Percentiles rank a stretch among this genome's conserved stretches.
These are phyloP conservation scores for Paramecium sexaurelia DNA, from an alignment of 73 alveolate species.

Conservation along the genomic window DNA sequence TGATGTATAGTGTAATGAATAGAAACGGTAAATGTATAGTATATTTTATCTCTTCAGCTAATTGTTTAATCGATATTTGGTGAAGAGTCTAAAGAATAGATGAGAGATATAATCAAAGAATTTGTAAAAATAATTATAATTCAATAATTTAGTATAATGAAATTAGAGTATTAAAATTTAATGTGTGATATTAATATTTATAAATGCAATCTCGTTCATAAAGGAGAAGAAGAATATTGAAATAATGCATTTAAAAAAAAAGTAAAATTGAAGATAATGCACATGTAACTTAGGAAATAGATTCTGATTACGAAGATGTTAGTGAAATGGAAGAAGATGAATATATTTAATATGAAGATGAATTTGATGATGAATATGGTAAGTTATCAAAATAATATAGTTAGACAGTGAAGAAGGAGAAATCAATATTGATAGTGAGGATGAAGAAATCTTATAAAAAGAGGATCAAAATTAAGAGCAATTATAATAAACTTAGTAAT, in stretches of 20 bases:
- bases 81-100: too few species aligned
- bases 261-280: conserved; percentile 31
- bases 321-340: conserved; percentile 67
- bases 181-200: conserved; percentile 24
- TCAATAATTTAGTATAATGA: background rate
- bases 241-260: conserved; percentile 2
- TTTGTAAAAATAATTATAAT: background rate
- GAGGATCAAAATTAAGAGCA: conserved; percentile 60
- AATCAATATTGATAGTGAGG: conserved; percentile 65
- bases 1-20: too few species aligned
- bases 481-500: background rate
- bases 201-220: conserved; percentile 33
- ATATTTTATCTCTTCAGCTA: too few species aligned
- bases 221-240: conserved; percentile 37
- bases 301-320: conserved; percentile 57
- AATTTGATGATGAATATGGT: conserved; percentile 71
- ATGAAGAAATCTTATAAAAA: conserved; percentile 64
- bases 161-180: background rate
- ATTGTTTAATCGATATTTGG: too few species aligned
- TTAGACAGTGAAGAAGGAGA: conserved; percentile 53
- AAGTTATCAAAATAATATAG: background rate
- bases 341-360: conserved; percentile 51
- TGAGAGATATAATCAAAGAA: too few species aligned
- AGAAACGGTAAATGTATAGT: too few species aligned
- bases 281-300: conserved; percentile 24